These are phyloP conservation scores for Colletotrichum ledebouriae DNA, from an alignment of 2,329 filamentous ascomycete species.

Conservation along the genomic window DNA sequence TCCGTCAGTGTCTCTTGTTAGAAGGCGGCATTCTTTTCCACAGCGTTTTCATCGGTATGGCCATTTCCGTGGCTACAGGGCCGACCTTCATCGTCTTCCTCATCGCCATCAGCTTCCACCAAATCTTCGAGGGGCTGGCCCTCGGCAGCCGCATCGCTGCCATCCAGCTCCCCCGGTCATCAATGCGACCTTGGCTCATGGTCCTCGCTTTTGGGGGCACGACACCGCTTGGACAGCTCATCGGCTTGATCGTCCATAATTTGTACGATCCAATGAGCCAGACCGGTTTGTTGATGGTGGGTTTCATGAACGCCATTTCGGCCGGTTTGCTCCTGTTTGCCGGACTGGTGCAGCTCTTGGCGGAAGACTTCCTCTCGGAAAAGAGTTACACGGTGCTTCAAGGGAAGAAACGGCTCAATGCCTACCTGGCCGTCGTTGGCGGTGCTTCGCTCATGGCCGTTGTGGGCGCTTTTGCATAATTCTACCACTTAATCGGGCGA, in stretches of 20 bases:
- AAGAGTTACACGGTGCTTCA: constrained; percentile 78
- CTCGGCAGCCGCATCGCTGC: constrained; percentile 88
- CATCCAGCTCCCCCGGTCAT: constrained; percentile 81
- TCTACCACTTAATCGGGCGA: neutral
- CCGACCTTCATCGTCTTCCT: constrained; percentile 85
- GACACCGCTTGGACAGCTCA: constrained; percentile 74
- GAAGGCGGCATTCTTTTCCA: constrained; percentile 90
- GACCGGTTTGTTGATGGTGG: constrained; percentile 83
- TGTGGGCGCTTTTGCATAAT: constrained; percentile 78
- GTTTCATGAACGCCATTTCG: constrained; percentile 89
- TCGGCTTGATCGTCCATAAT: constrained; percentile 82
- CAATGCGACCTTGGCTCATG: constrained; percentile 86
- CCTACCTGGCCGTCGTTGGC: constrained; percentile 72
- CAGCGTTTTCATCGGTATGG: constrained; percentile 89
- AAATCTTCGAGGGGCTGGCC: constrained; percentile 90
- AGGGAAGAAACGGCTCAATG: constrained; percentile 71
- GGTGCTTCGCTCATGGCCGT: constrained; percentile 78
- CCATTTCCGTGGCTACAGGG: constrained; percentile 83
- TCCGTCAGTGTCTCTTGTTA: constrained; percentile 83
- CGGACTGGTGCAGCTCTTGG: constrained; percentile 84
- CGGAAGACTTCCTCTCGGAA: constrained; percentile 85
- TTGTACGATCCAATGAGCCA: constrained; percentile 85
- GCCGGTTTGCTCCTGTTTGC: constrained; percentile 86
- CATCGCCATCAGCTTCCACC: constrained; percentile 85
- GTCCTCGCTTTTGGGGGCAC: constrained; percentile 79